Evolutionary conservation across 306 rosid species (phyloP), one percentile per base, ranked within the genome.

Genomic region (Dalbergia cochinchinensis): DNA sequence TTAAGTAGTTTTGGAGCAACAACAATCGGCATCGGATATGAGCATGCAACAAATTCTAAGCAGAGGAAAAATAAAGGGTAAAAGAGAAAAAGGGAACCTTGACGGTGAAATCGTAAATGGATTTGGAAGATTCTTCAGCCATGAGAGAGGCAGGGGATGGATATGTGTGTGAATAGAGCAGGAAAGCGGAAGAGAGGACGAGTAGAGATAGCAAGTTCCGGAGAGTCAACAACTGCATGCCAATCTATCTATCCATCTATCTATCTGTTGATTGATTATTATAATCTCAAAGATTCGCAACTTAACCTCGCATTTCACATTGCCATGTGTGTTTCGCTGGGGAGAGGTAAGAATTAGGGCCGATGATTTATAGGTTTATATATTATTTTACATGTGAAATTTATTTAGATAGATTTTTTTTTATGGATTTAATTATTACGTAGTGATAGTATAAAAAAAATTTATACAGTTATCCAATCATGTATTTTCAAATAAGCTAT

Each of bases 31-130:
- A 72, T 0, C 53, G 60, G 74, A 26, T 26, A 72, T 64, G 59
- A 72, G 33, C 47, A 51, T 7, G 51, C 13, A 61, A 79, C 57
- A 73, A 45, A 5, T 47, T 22, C 0, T 10, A 22, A 22, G 65
- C 0, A 74, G n/a, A 18, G 9, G 18, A 14, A 26, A 69, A 48
- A 20, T 16, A 0, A 7, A 71, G 31, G n/a, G 8, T 0, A 58
- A 9, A 42, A 14, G n/a, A 37, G n/a, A 53, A 53, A 14, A 5
- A 59, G 19, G 2, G 20, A 57, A 80, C 97, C 96, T 90, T 90
- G 87, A 94, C 97, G 44, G 97, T 83, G 89, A 92, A 89, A 61
- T 92, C 97, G 73, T 88, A 90, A 1, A 92, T 71, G 69, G 97
- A 90, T 58, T 84, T 88, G 90, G 97, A 69, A 50, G 89, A 12